Base-by-base conservation (phyloP, 2,329 filamentous ascomycete genomes). In the Rhexocercosporidium sp. region DNA sequence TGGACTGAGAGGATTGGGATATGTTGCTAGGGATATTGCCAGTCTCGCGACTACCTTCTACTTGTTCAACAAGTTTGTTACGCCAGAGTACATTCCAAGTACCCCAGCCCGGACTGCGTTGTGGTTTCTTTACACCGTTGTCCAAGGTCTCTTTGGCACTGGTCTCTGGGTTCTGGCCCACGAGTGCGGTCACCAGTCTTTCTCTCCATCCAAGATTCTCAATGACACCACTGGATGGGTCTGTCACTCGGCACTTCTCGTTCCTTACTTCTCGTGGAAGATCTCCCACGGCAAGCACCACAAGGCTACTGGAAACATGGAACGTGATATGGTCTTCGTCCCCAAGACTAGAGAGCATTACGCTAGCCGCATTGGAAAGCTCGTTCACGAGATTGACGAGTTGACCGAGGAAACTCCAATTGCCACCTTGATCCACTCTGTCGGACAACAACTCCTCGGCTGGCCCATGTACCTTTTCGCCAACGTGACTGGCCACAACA, bases 251-350 rank as follows among this genome's bases (percentile, higher is more conserved):
- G 81, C 89, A 53, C 88, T 97, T 46, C 85, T 97, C 65, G 95
- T 99, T 59, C 96, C 96, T 25, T 99, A 98, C 85, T 99, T 97
- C 85, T 97, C 93, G 79, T 99, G 96, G 96, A 97, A 99, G 84
- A 94, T 98, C 82, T 97, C 94, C 73, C 96, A 99, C 84, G 92
- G 93, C 84, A 97, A 97, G 89, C 96, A 99, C 85, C 96, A 99
- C 92, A 98, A 98, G 88, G 94, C 94, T 71, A 99, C 96, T 46
- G 96, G 94, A 75, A 89, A 99, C 86, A 90, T 99, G 83, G 94
- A 96, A 82, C 93, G 95, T 74, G 96, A 99, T 82, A 99, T 99
- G 96, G 96, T 98, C 71, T 98, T 97, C 79, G 86, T 98, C n/a
- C 96, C 96, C 68, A 93, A 93, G 82, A 97, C 94, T 65, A 90